Evolutionary conservation across 257 asterid species (phyloP), one percentile per base, ranked within the genome.

Genomic region (Solanum paucissectum): DNA sequence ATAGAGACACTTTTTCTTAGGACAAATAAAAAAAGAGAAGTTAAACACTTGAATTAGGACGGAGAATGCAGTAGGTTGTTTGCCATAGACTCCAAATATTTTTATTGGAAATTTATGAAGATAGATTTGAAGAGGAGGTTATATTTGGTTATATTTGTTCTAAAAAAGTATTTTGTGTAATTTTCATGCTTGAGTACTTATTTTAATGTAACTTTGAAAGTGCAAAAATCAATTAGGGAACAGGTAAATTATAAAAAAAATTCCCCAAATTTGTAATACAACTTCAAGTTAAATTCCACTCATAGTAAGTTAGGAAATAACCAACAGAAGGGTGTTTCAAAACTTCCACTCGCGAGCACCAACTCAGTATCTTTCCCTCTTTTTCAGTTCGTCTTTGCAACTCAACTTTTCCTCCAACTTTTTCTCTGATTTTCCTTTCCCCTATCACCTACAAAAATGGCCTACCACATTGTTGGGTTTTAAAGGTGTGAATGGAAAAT

Each of bases 261-360:
- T 12, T 44, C 21, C 21, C 6, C 2, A 49, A 52, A 52, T 52
- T 52, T 52, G 62, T 5, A 55, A 55, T 18, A 18, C 9, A 55
- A 55, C 64, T 18, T 55, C 1, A 91, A 2, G 92, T 23, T 64
- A 94, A 93, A 84, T 93, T 93, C 91, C 94, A 93, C 83, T 93
- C 92, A 81, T 90, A 87, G 40, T 90, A 90, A 55, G 64, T 55
- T 18, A 55, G n/a, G n/a, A 55, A 55, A 55, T 18, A 55, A 18
- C 64, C n/a, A 55, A 55, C 0, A 3, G 64, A 55, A 55, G 10
- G 64, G 64, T 18, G 64, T 55, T 55, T 1, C n/a, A 55, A 27
- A 69, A 90, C 91, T 32, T 88, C 87, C 1, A 90, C 38, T 33
- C 87, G 91, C 4, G 88, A 88, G 37, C 90, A 87, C 91, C 91